Evolutionary conservation across 768 basidiomycete genomes (phyloP).

Genomic region (Suillus sp.): DNA sequence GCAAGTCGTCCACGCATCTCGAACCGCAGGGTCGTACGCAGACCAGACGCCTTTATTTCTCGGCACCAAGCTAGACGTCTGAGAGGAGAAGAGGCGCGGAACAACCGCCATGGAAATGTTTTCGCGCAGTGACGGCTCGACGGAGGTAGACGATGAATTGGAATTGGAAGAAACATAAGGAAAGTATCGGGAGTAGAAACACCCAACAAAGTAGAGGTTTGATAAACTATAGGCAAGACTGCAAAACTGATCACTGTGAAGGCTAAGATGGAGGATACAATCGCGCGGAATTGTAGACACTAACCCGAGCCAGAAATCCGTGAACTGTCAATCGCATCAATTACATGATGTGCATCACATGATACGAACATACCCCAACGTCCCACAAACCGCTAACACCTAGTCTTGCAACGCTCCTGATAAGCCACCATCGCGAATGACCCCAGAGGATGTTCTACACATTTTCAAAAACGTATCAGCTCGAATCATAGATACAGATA

Average conservation of each 20-base stretch:
- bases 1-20: conserved; percentile 45
- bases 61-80: neutral
- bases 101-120: neutral
- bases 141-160: neutral
- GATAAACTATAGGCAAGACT: conserved; percentile 76
- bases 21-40: conserved; percentile 38
- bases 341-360: conserved; percentile 9
- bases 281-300: conserved; percentile 18
- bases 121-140: no score
- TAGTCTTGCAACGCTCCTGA: conserved; percentile 63
- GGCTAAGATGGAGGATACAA: conserved; percentile 10
- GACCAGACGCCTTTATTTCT: conserved; percentile 9
- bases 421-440: conserved; percentile 71
- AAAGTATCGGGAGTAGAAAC: conserved; percentile 54
- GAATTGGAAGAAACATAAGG: neutral
- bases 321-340: conserved; percentile 49
- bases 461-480: conserved; percentile 18
- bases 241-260: conserved; percentile 74
- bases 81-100: neutral
- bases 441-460: conserved; percentile 45
- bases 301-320: conserved; percentile 90
- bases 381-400: conserved; percentile 66
- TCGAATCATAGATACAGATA: neutral
- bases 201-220: conserved; percentile 72
- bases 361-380: conserved; percentile 62